A percentile compares a stretch with the other conserved stretches of the same genome.
phyloP scores from a whole-genome alignment of 2,329 filamentous ascomycete species.

The Aspergillus fischeri region DNA sequence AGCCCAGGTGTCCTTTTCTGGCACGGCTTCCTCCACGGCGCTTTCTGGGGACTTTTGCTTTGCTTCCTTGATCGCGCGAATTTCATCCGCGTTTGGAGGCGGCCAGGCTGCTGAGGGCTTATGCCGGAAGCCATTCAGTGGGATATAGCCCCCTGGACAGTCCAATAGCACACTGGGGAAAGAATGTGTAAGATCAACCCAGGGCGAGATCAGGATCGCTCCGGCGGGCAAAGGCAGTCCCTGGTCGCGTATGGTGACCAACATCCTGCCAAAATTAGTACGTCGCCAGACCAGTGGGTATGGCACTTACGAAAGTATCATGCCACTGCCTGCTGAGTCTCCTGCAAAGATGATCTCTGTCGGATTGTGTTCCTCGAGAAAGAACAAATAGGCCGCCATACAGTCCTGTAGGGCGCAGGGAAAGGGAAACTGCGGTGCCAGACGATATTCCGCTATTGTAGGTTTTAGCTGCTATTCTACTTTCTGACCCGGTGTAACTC shows the following conservation, averaged over 20 bases:
- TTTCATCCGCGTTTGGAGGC: constrained; percentile 76
- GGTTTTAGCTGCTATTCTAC: constrained; percentile 10
- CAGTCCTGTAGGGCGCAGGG: constrained; percentile 90
- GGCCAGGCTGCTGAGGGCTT: constrained; percentile 90
- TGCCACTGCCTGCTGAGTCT: constrained; percentile 89
- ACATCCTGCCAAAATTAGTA: constrained; percentile 47
- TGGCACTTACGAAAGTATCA: constrained; percentile 61
- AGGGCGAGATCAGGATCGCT: constrained; percentile 85
- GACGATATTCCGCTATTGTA: constrained; percentile 63
- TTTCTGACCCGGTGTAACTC: constrained; percentile 6
- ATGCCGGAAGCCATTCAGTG: constrained; percentile 80
- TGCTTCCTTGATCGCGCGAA: constrained; percentile 47
- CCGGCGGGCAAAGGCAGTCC: constrained; percentile 81
- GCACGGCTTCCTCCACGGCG: constrained; percentile 18
- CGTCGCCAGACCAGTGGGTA: not conserved
- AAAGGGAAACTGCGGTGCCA: constrained; percentile 92
- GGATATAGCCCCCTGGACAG: constrained; percentile 79
- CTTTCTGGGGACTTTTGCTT: constrained; percentile 39
- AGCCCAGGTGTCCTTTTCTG: constrained; percentile 16
- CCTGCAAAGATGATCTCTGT: constrained; percentile 82
- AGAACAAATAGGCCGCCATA: constrained; percentile 80
- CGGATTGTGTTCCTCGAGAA: constrained; percentile 71
- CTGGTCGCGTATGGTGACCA: constrained; percentile 78
- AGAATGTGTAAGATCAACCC: constrained; percentile 93
- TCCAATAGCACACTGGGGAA: constrained; percentile 82